Evolutionary conservation across 495 filamentous ascomycete genomes (phyloP).

Genomic region (Sporormia fimetaria): DNA sequence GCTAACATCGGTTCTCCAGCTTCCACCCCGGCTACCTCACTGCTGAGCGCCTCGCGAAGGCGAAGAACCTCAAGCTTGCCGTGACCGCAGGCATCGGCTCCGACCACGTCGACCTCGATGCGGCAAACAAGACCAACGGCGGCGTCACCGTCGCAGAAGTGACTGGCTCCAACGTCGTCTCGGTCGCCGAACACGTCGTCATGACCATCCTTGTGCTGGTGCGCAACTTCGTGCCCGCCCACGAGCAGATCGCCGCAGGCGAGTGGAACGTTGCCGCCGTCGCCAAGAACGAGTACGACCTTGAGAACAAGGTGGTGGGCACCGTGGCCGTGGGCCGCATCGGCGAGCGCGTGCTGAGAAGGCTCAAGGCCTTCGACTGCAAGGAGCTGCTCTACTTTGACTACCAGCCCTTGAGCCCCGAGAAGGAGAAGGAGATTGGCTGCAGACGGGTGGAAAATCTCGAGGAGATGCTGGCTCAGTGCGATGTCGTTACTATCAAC

Average conservation of each 20-base stretch:
- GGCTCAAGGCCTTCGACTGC: constrained; percentile 95
- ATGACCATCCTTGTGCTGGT: constrained; percentile 97
- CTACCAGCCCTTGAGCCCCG: constrained; percentile 83
- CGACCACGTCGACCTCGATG: constrained; percentile 94
- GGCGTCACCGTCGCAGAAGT: constrained; percentile 96
- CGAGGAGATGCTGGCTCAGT: constrained; percentile 92
- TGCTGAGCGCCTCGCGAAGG: constrained; percentile 89
- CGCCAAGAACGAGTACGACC: constrained; percentile 95
- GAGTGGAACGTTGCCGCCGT: constrained; percentile 94
- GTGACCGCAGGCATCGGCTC: constrained; percentile 96
- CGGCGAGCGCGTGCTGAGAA: constrained; percentile 91
- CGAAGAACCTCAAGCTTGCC: constrained; percentile 94
- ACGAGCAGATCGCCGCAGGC: constrained; percentile 79
- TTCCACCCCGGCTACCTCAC: constrained; percentile 99
- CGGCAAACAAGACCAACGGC: constrained; percentile 96
- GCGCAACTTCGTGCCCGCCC: constrained; percentile 95
- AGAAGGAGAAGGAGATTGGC: constrained; percentile 93
- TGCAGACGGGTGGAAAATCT: constrained; percentile 75
- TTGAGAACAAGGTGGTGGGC: constrained; percentile 95
- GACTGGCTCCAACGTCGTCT: constrained; percentile 54
- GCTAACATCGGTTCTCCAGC: constrained; percentile 35
- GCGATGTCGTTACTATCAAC: constrained; percentile 98
- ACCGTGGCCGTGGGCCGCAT: constrained; percentile 97
- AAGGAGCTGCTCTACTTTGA: constrained; percentile 99
- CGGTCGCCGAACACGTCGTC: constrained; percentile 58